These are phyloP conservation scores for Pichia inconspicua DNA, from an alignment of 1,139 yeast species.

Conservation along the genomic window DNA sequence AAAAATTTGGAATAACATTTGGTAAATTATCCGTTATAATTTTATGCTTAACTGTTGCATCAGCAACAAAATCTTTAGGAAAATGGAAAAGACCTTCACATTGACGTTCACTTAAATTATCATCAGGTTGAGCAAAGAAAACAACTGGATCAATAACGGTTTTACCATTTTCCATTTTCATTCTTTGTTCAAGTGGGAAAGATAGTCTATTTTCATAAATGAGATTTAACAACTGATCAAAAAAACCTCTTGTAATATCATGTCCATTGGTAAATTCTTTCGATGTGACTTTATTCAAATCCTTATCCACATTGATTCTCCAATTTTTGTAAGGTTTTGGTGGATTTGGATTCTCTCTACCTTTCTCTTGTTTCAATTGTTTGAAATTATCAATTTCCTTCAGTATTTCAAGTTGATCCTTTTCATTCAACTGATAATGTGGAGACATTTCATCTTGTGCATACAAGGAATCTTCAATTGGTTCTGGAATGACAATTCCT, in stretches of 20 bases:
- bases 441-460: constrained; percentile 5
- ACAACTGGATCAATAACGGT: constrained; percentile 24
- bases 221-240: constrained; percentile 21
- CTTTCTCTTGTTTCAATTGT: constrained; percentile 3
- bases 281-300: constrained; percentile 18
- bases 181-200: constrained; percentile 24
- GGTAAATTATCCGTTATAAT: constrained; percentile 20
- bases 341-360: constrained; percentile 5
- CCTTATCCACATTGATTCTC: constrained; percentile 14
- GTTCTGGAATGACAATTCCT: constrained; percentile 1
- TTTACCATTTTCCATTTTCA: constrained; percentile 24
- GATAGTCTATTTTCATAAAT: constrained; percentile 23
- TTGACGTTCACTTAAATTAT: constrained; percentile 20
- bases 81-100: constrained; percentile 19
- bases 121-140: constrained; percentile 20
- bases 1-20: constrained; percentile 27
- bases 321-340: constrained; percentile 10
- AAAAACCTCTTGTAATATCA: constrained; percentile 22
- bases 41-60: constrained; percentile 20
- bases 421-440: constrained; percentile 2
- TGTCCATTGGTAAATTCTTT: constrained; percentile 23
- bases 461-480: constrained; percentile 9
- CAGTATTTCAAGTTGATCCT: not conserved
- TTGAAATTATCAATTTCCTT: constrained; percentile 1
- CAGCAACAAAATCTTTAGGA: constrained; percentile 19